Evolutionary conservation across 345 rosid genomes (phyloP).

Genomic region (Eucalyptus urophylla): DNA sequence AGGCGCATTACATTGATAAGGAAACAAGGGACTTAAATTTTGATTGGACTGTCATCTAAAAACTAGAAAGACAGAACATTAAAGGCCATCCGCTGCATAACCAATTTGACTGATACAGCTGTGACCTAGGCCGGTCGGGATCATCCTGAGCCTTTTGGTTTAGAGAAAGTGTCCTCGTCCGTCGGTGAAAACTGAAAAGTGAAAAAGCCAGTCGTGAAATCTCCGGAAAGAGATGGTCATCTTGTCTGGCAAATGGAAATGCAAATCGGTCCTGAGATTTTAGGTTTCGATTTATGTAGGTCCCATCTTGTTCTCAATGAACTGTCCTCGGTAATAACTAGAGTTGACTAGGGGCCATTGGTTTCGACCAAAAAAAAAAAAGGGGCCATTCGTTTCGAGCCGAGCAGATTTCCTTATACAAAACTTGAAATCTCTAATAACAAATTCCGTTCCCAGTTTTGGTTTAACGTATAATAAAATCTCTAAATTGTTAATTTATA

Average conservation of each 20-base stretch:
- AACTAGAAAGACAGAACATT: not conserved
- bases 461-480: too few relatives aligned
- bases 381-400: too few relatives aligned
- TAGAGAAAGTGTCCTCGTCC: not conserved
- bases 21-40: not conserved
- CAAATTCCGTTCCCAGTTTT: too few relatives aligned
- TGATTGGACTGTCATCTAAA: not conserved
- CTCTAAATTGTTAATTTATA: too few relatives aligned
- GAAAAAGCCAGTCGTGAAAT: too few relatives aligned
- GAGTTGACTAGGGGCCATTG: too few relatives aligned
- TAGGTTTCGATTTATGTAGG: not conserved
- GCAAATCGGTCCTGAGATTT: too few relatives aligned
- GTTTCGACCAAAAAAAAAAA: too few relatives aligned
- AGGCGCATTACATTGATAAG: not conserved
- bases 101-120: not conserved
- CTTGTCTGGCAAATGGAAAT: too few relatives aligned
- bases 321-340: not conserved
- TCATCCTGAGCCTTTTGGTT: not conserved
- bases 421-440: too few relatives aligned
- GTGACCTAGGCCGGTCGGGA: not conserved
- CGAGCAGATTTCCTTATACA: too few relatives aligned
- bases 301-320: not conserved
- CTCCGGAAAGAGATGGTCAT: too few relatives aligned
- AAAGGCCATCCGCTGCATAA: not conserved
- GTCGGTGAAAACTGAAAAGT: not conserved